Conservation (phyloP, 2,329 filamentous ascomycete species). For the Fusarium penzigii region DNA sequence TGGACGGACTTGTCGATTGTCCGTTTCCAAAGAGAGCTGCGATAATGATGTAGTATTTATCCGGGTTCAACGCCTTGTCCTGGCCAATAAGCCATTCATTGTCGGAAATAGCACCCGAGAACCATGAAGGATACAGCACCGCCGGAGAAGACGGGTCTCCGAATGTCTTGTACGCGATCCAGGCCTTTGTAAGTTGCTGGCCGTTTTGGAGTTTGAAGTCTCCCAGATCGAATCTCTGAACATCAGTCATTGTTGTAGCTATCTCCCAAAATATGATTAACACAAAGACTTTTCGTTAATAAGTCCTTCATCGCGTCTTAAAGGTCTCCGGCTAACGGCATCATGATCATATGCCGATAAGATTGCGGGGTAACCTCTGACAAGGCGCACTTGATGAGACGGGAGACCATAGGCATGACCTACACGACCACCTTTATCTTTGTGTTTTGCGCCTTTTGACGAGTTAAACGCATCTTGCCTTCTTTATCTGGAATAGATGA, state of each 20-base stretch:
- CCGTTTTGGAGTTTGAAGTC: conserved; percentile 69
- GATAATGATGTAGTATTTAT: conserved; percentile 50
- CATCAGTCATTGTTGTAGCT: conserved; percentile 10
- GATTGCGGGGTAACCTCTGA: not conserved
- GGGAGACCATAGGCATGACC: not conserved
- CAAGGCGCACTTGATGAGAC: not conserved
- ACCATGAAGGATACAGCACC: conserved; percentile 79
- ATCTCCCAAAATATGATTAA: not conserved
- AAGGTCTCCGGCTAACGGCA: not conserved
- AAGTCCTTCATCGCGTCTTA: no score
- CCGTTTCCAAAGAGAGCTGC: conserved; percentile 54
- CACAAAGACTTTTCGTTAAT: no score
- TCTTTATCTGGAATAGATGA: not conserved
- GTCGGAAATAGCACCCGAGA: conserved; percentile 60
- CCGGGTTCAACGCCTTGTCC: conserved; percentile 64
- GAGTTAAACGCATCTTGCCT: not conserved
- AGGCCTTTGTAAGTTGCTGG: conserved; percentile 60
- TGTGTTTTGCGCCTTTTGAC: not conserved
- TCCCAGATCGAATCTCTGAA: conserved; percentile 53
- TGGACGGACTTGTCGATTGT: conserved; percentile 55
- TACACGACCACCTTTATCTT: not conserved
- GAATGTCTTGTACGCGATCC: conserved; percentile 77
- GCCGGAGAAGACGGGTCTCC: conserved; percentile 63
- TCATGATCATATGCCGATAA: not conserved
- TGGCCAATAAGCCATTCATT: conserved; percentile 75